Base-by-base conservation (phyloP, 2,329 filamentous ascomycete genomes). In the Penicillium sp. region DNA sequence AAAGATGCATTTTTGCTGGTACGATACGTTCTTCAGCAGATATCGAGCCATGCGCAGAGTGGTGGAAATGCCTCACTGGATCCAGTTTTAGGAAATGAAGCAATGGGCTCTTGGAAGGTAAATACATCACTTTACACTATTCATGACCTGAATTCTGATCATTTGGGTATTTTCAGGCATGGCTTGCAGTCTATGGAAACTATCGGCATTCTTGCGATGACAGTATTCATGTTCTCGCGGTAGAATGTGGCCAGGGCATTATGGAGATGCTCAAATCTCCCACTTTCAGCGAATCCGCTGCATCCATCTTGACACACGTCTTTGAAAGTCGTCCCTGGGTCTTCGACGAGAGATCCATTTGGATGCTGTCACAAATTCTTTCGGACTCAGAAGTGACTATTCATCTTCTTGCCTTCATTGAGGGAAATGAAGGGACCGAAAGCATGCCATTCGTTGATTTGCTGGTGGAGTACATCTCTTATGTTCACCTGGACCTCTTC, bases 371-470 rank as follows among this genome's bases (percentile, higher is more conserved):
- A 3, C 64, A 61, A 35, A 52, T 66, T 17, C 51, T 60, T 14
- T 56, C 61, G 8, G 47, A 62, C 30, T 44, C 51, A 12, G 39
- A 52, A 23, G 64, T 64, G 4, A 54, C 60, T 20, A 40, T 52
- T 7, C 59, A 62, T 34, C 52, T 63, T 13, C 31, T 56, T 14
- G 53, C 55, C 4, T 47, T 67, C 3, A 47, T 60, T 15, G 55
- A 62, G 11, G 61, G 58, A 7, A 57, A 65, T 29, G 64, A 60
- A 32, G 64, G 61, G 15, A 47, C 56, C 7, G 64, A 67, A 3
- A 56, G 57, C 18, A 62, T 66, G 57, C 51, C 57, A 6, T 67
- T 64, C 34, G 43, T 68, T 37, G 64, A 68, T 17, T 61, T 68
- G 13, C 39, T 68, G 6, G 47, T 67, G 30, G 59, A 58, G 23